Conservation (phyloP, 2,329 filamentous ascomycete species). For the Penicillium expansum region DNA sequence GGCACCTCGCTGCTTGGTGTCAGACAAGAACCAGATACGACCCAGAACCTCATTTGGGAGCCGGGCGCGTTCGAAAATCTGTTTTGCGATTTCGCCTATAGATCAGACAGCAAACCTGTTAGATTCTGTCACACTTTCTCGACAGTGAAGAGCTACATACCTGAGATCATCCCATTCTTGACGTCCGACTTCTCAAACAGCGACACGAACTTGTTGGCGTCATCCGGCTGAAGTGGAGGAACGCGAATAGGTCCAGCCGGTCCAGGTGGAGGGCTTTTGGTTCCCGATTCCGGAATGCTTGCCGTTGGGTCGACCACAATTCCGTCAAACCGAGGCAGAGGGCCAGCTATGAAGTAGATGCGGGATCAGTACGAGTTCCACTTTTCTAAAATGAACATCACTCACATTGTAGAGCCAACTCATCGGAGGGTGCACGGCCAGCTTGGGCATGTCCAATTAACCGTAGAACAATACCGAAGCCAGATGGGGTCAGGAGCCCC, state of each 20-base stretch:
- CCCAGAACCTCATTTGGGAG: constrained; percentile 86
- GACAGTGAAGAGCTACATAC: constrained; percentile 33
- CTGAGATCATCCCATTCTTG: constrained; percentile 71
- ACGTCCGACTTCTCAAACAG: constrained; percentile 87
- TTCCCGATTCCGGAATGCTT: constrained; percentile 52
- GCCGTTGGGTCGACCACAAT: constrained; percentile 50
- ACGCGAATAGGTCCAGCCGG: constrained; percentile 71
- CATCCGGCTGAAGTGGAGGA: constrained; percentile 81
- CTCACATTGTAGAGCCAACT: constrained; percentile 75
- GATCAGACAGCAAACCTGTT: neutral
- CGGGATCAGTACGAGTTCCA: constrained; percentile 5
- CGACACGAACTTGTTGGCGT: constrained; percentile 82
- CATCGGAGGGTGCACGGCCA: constrained; percentile 73
- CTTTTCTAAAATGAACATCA: constrained; percentile 1
- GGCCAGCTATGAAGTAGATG: constrained; percentile 55
- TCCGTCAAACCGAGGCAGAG: constrained; percentile 90
- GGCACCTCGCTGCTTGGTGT: constrained; percentile 87
- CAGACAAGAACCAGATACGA: constrained; percentile 93
- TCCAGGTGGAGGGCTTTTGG: constrained; percentile 45
- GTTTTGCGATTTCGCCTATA: constrained; percentile 77
- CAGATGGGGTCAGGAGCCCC: constrained; percentile 85
- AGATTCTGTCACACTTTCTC: neutral
- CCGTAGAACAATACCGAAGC: constrained; percentile 88
- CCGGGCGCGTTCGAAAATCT: constrained; percentile 91
- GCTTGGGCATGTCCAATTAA: constrained; percentile 95